These are phyloP conservation scores for Circinella umbellata DNA, from an alignment of 371 early-diverging fungal genomes.

Conservation along the genomic window DNA sequence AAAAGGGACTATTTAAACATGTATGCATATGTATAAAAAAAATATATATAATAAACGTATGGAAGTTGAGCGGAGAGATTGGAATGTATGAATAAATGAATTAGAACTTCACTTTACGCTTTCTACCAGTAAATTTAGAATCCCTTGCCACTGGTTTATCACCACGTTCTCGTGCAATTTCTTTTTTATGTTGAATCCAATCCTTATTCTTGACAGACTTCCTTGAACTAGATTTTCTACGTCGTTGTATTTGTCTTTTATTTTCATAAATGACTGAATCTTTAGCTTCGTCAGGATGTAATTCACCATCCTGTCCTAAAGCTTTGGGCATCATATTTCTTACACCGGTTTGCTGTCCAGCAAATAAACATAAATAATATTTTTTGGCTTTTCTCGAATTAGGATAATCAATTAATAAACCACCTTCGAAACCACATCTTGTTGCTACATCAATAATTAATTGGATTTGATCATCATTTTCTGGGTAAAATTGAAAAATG, in stretches of 20 bases:
- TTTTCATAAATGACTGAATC: conserved; percentile 42
- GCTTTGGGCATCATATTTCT: conserved; percentile 78
- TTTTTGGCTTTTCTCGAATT: conserved; percentile 97
- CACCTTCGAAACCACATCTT: conserved; percentile 96
- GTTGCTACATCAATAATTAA: conserved; percentile 89
- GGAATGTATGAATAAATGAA: conserved; percentile 12
- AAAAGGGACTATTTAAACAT: no score
- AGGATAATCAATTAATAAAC: conserved; percentile 96
- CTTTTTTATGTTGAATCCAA: conserved; percentile 95
- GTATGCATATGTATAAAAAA: no score
- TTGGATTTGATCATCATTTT: conserved; percentile 95
- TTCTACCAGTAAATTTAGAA: conserved; percentile 97
- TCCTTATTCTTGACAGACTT: conserved; percentile 82
- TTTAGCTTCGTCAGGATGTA: conserved; percentile 57
- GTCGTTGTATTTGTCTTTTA: conserved; percentile 39
- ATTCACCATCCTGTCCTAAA: conserved; percentile 73
- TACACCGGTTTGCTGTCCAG: conserved; percentile 73
- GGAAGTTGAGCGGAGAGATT: neutral
- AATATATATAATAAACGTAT: no score
- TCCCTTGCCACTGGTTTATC: conserved; percentile 84
- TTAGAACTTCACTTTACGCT: conserved; percentile 84
- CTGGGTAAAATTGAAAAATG: conserved; percentile 99
- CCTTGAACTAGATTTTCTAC: conserved; percentile 42
- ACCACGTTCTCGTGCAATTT: conserved; percentile 82
- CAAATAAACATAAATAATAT: conserved; percentile 95